These are phyloP conservation scores for Clarkia xantiana DNA, from an alignment of 345 rosid genomes.

Conservation along the genomic window DNA sequence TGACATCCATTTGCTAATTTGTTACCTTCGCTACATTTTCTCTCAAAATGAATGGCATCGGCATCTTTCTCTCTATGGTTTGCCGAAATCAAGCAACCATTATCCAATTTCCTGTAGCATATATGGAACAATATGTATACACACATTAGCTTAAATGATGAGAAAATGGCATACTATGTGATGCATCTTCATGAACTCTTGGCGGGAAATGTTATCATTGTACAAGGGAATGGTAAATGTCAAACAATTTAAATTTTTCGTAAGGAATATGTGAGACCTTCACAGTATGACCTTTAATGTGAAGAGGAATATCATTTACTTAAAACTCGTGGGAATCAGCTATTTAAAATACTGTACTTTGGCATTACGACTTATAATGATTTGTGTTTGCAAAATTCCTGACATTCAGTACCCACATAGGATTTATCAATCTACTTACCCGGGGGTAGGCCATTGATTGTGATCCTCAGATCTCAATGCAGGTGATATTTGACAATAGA, in stretches of 20 bases:
- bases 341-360: too few species aligned
- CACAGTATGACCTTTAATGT: background rate
- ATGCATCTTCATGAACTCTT: too few species aligned
- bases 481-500: constrained; percentile 65
- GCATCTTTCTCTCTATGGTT: constrained; percentile 26
- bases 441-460: constrained; percentile 28
- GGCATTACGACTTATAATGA: background rate
- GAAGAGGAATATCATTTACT: background rate
- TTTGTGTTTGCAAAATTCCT: background rate
- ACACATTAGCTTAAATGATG: background rate
- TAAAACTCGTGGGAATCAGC: too few species aligned
- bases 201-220: too few species aligned
- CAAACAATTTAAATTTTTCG: too few species aligned
- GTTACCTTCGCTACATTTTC: constrained; percentile 24
- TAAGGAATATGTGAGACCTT: too few species aligned
- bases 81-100: constrained; percentile 19
- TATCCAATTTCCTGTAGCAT: constrained; percentile 34
- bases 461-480: constrained; percentile 38
- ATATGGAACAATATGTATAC: constrained; percentile 10
- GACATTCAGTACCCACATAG: too few species aligned
- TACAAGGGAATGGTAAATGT: too few species aligned
- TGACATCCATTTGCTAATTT: constrained; percentile 34
- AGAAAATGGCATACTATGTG: too few species aligned
- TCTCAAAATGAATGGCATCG: constrained; percentile 31
- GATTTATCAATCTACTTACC: constrained; percentile 29